Base-by-base conservation (phyloP, 805 yeast species). In the Myxozyma neglecta region DNA sequence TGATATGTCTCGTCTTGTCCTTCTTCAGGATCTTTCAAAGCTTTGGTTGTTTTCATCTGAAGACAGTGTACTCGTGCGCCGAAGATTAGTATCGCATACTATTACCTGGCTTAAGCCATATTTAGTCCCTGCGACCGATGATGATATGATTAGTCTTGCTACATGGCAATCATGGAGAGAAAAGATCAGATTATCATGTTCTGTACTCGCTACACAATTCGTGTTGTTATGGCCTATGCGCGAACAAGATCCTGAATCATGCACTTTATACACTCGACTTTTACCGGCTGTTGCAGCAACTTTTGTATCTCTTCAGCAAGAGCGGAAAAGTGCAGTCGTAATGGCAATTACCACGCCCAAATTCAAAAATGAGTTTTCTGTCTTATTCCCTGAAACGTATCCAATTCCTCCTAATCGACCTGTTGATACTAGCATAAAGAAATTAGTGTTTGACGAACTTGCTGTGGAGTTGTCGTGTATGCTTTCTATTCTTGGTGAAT, bases 401-500 rank as follows among this genome's bases (percentile, higher is more conserved):
- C 96, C 96, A 16, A 86, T 87, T 70, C 63, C 64, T 29, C 37
- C 56, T 4, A 86, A 84, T 47, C 70, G 79, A 36, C 84, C 92
- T 0, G 82, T 88, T 66, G 96, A 90, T 70, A 86, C 96, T 0
- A 78, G 85, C 48, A 88, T 89, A 18, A 83, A 84, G 64, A 89
- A 86, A 64, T 88, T 85, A 65, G 76, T 80, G 1, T 78, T 88
- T 59, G 89, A 85, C 34, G 97, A 90, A 71, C 78, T 87, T 2
- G 75, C 90, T 57, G 76, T 88, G 46, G 97, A 90, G 71, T 71
- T 89, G 53, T 78, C 87, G 6, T 80, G 86, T 14, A 76, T 88
- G n/a, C 64, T 70, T 53, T 78, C 85, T 14, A 57, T 71, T 32
- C 54, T 42, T 66, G 70, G 48, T 60, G 70, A 49, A 53, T 72